phyloP scores from a whole-genome alignment of 352 stramenopile species.

The Phytophthora cactorum region DNA sequence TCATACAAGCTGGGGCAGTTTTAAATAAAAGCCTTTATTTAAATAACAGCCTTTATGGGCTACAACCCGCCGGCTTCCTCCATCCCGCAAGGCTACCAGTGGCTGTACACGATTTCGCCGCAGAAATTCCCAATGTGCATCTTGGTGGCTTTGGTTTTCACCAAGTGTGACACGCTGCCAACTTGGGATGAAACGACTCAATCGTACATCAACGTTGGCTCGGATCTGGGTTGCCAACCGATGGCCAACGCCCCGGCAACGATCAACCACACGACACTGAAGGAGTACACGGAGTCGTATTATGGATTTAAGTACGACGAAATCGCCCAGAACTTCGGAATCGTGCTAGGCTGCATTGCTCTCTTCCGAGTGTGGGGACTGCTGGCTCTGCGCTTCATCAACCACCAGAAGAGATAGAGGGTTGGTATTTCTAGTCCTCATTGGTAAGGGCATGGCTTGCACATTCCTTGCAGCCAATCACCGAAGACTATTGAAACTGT shows the following conservation, averaged over 20 bases:
- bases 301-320: slow-evolving; percentile 29
- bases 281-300: slow-evolving; percentile 33
- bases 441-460: not conserved
- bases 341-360: slow-evolving; percentile 31
- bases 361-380: slow-evolving; percentile 39
- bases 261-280: slow-evolving; percentile 7
- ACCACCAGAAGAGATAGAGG: not conserved
- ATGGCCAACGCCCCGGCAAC: slow-evolving; percentile 5
- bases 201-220: slow-evolving; percentile 4
- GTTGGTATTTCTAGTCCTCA: not conserved
- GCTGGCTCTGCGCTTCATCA: slow-evolving; percentile 11
- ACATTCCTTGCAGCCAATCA: not conserved
- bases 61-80: slow-evolving; percentile 22
- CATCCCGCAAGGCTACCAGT: slow-evolving; percentile 20
- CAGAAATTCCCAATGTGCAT: slow-evolving; percentile 28
- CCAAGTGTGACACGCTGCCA: slow-evolving; percentile 17
- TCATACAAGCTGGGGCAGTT: too few species aligned
- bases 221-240: slow-evolving; percentile 6
- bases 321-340: slow-evolving; percentile 27
- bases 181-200: slow-evolving; percentile 13
- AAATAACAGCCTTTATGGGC: too few species aligned
- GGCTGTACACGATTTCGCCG: slow-evolving; percentile 19
- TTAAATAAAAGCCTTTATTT: too few species aligned
- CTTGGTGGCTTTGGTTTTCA: slow-evolving; percentile 33
- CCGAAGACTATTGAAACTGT: too few species aligned